phyloP scores from a whole-genome alignment of 257 asterid genomes.

The Nicotiana benthamiana region DNA sequence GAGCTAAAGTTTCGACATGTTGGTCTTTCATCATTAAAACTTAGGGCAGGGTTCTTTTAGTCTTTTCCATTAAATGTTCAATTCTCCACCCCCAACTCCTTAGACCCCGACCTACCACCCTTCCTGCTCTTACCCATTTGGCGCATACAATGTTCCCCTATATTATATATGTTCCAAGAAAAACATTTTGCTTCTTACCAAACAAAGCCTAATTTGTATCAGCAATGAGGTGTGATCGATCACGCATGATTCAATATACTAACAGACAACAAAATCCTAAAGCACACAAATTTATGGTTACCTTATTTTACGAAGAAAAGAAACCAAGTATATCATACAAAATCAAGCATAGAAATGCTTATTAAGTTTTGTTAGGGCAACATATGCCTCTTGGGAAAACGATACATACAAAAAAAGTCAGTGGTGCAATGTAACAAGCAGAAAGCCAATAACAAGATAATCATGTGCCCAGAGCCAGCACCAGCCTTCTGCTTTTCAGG shows the following conservation, averaged over 20 bases:
- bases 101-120: too few species aligned
- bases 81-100: too few species aligned
- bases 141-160: too few species aligned
- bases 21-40: too few species aligned
- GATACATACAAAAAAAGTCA: not conserved
- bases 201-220: not conserved
- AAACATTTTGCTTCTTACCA: too few species aligned
- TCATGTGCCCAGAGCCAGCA: not conserved
- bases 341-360: not conserved
- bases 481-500: not conserved
- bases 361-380: not conserved
- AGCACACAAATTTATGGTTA: not conserved
- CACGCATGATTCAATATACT: not conserved
- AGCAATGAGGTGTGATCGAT: not conserved
- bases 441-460: not conserved
- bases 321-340: not conserved
- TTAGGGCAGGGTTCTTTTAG: too few species aligned
- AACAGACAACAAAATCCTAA: not conserved
- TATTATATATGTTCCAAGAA: too few species aligned
- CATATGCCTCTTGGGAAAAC: not conserved
- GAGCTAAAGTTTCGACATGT: too few species aligned
- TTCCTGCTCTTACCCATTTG: too few species aligned
- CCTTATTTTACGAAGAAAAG: not conserved
- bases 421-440: not conserved
- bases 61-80: too few species aligned